phyloP scores from a whole-genome alignment of 2,329 filamentous ascomycete species.

The Hypomyces rosellus region DNA sequence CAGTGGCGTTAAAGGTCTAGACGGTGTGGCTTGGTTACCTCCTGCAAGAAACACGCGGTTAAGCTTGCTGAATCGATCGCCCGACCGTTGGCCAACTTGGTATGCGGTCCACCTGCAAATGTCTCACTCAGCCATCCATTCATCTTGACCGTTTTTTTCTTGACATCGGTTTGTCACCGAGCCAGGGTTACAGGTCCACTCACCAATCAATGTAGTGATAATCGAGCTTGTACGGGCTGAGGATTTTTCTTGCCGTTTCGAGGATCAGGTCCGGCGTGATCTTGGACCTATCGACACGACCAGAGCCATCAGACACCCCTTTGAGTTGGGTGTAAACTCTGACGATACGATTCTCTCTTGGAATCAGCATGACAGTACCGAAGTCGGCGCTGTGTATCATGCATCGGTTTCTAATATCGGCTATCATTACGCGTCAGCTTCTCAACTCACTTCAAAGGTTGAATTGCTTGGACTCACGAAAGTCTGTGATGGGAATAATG shows the following conservation, averaged over 20 bases:
- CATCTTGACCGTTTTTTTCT: not conserved
- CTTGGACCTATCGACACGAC: constrained; percentile 51
- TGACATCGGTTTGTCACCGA: not conserved
- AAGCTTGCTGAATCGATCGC: constrained; percentile 47
- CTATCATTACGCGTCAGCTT: not conserved
- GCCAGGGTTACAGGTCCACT: not conserved
- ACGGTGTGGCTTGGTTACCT: constrained; percentile 45
- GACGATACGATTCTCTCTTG: constrained; percentile 56
- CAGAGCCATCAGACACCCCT: constrained; percentile 35
- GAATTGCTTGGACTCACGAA: constrained; percentile 30
- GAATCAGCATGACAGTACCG: constrained; percentile 59
- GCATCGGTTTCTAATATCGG: constrained; percentile 52
- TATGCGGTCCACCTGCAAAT: constrained; percentile 29
- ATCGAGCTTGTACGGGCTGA: constrained; percentile 60
- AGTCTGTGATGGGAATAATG: constrained; percentile 40
- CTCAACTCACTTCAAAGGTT: not conserved
- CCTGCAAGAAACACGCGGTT: constrained; percentile 63
- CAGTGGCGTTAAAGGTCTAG: constrained; percentile 32
- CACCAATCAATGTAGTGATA: constrained; percentile 62
- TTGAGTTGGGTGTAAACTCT: constrained; percentile 60
- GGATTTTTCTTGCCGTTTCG: constrained; percentile 54
- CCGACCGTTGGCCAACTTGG: constrained; percentile 61
- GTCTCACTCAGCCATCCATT: constrained; percentile 1
- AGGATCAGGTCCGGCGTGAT: constrained; percentile 61
- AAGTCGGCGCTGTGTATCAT: constrained; percentile 49